phyloP scores from a whole-genome alignment of 2,329 filamentous ascomycete genomes.

The Pseudogymnoascus sp. region DNA sequence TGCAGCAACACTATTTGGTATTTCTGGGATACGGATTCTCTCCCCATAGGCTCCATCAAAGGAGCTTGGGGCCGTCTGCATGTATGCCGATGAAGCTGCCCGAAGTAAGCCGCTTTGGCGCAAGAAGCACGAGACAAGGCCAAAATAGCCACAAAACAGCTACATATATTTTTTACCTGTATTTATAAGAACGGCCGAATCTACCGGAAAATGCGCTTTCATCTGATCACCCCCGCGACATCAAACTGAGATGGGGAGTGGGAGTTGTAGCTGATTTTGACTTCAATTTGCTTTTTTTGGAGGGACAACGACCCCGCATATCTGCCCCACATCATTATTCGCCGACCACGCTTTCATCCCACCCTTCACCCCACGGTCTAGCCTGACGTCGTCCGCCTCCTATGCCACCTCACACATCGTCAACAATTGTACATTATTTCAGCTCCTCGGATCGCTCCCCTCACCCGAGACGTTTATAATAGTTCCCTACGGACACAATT shows the following conservation, averaged over 20 bases:
- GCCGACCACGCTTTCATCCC: slow-evolving; percentile 4
- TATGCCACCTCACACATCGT: slow-evolving; percentile 9
- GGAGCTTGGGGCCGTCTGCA: neutral
- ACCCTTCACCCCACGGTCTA: slow-evolving; percentile 3
- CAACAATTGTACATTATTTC: neutral
- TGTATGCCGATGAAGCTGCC: neutral
- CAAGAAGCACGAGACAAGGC: neutral
- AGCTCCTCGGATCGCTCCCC: neutral
- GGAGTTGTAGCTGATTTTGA: neutral
- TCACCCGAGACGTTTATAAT: neutral
- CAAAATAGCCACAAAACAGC: neutral
- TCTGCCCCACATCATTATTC: slow-evolving; percentile 9
- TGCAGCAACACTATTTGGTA: neutral
- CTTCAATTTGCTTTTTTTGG: slow-evolving; percentile 7
- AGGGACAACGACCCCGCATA: slow-evolving; percentile 7
- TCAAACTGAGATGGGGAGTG: neutral
- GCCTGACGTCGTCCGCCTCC: slow-evolving; percentile 1
- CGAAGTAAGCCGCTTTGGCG: slow-evolving; percentile 1
- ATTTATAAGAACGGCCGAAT: neutral
- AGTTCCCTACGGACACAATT: neutral
- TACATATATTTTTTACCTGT: neutral
- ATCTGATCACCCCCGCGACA: neutral
- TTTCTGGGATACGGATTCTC: neutral
- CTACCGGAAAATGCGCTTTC: neutral
- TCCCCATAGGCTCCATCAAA: neutral